Evolutionary conservation across 2,329 filamentous ascomycete genomes (phyloP).

Genomic region (Cryphonectria radicalis): DNA sequence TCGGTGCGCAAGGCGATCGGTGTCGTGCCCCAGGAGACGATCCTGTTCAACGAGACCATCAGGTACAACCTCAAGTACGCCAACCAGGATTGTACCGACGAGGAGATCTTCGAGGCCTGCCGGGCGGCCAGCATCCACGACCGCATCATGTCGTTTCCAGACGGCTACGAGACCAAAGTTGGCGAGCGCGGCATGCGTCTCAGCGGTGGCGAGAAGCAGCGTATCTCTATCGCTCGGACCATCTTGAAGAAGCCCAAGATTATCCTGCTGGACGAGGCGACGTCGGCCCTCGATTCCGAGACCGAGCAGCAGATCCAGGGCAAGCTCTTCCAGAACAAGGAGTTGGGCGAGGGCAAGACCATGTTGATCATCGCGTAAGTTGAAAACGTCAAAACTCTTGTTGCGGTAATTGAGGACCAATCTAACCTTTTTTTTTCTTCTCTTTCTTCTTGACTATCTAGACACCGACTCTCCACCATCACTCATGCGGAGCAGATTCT

Average conservation of each 20-base stretch:
- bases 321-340: constrained; percentile 66
- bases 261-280: constrained; percentile 73
- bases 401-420: neutral
- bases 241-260: constrained; percentile 72
- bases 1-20: constrained; percentile 91
- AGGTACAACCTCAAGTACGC: constrained; percentile 61
- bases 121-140: constrained; percentile 59
- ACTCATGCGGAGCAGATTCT: constrained; percentile 85
- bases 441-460: constrained; percentile 39
- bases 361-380: constrained; percentile 90
- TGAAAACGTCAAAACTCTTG: constrained; percentile 31
- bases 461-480: constrained; percentile 82
- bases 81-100: constrained; percentile 51
- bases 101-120: constrained; percentile 56
- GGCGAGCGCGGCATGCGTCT: constrained; percentile 58
- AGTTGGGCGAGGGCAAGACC: constrained; percentile 82
- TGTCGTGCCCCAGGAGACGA: constrained; percentile 95
- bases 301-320: constrained; percentile 62
- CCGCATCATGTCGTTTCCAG: constrained; percentile 55
- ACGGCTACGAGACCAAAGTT: constrained; percentile 57
- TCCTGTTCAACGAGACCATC: constrained; percentile 60
- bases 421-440: constrained; percentile 28
- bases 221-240: constrained; percentile 65
- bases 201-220: constrained; percentile 65
- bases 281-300: constrained; percentile 68